Conservation (phyloP, 768 basidiomycete genomes). For the Tylopilus sp. region DNA sequence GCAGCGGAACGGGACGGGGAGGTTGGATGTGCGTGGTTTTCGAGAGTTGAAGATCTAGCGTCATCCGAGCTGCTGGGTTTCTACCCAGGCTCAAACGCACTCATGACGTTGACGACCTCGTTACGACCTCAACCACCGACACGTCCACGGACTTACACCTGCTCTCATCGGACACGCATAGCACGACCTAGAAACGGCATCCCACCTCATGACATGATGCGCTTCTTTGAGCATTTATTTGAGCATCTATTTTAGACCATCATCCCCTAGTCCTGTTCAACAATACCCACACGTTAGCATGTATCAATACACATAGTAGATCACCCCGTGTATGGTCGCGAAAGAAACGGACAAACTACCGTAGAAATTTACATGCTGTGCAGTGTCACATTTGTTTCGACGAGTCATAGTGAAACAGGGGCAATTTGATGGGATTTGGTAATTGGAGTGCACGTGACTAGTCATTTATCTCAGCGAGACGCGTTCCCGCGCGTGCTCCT, state of each 20-base stretch:
- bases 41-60: conserved; percentile 67
- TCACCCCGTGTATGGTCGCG: no score
- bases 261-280: conserved; percentile 15
- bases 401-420: not conserved
- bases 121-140: conserved; percentile 10
- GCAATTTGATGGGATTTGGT: conserved; percentile 2
- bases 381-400: no score
- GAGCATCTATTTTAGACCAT: conserved; percentile 28
- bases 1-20: conserved; percentile 65
- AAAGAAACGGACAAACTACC: no score
- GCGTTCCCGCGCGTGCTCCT: not conserved
- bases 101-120: conserved; percentile 7
- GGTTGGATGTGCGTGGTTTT: conserved; percentile 75
- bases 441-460: conserved; percentile 11
- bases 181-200: conserved; percentile 6
- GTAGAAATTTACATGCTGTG: no score
- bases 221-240: conserved; percentile 19
- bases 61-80: not conserved
- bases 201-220: not conserved
- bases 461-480: not conserved
- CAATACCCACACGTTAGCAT: conserved; percentile 28
- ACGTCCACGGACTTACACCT: not conserved
- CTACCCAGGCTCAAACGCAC: not conserved
- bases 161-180: conserved; percentile 5
- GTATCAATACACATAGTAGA: conserved; percentile 26